Conservation (phyloP, 768 basidiomycete genomes). For the Phylloporus sp. region DNA sequence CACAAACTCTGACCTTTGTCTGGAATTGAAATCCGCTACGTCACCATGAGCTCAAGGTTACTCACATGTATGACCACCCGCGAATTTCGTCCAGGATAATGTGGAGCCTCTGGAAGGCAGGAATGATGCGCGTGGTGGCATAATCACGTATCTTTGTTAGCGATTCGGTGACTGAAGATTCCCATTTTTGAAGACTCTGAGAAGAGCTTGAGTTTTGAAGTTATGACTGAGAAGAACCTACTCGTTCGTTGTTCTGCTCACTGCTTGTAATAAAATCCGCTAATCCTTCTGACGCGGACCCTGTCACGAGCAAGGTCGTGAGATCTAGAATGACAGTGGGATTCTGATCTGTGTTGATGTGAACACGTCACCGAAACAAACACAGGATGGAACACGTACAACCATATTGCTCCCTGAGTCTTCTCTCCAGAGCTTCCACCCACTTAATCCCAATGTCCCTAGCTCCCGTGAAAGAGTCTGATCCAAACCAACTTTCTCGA, state of each 20-base stretch:
- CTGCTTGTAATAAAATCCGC: slow-evolving; percentile 69
- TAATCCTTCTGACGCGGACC: slow-evolving; percentile 64
- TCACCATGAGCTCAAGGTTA: slow-evolving; percentile 17
- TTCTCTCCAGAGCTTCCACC: slow-evolving; percentile 59
- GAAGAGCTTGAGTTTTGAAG: slow-evolving; percentile 13
- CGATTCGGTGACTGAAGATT: slow-evolving; percentile 64
- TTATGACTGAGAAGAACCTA: slow-evolving; percentile 31
- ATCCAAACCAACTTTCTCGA: slow-evolving; percentile 68
- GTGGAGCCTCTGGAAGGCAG: slow-evolving; percentile 72
- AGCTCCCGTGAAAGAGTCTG: slow-evolving; percentile 59
- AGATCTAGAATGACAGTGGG: slow-evolving; percentile 68
- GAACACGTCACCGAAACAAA: slow-evolving; percentile 12
- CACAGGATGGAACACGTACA: slow-evolving; percentile 37
- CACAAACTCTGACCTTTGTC: slow-evolving; percentile 51
- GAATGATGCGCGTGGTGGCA: slow-evolving; percentile 56
- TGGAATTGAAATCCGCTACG: slow-evolving; percentile 6
- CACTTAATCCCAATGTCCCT: slow-evolving; percentile 70
- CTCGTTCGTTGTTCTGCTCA: slow-evolving; percentile 79
- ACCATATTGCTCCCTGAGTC: slow-evolving; percentile 62
- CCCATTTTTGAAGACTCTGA: slow-evolving; percentile 84
- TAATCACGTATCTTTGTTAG: slow-evolving; percentile 69
- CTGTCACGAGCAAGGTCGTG: slow-evolving; percentile 64
- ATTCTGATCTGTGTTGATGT: slow-evolving; percentile 43
- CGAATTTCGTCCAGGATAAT: slow-evolving; percentile 71
- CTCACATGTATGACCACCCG: slow-evolving; percentile 74